Base-by-base conservation (phyloP, 331 rosid species). In the Quercus tomentella region DNA sequence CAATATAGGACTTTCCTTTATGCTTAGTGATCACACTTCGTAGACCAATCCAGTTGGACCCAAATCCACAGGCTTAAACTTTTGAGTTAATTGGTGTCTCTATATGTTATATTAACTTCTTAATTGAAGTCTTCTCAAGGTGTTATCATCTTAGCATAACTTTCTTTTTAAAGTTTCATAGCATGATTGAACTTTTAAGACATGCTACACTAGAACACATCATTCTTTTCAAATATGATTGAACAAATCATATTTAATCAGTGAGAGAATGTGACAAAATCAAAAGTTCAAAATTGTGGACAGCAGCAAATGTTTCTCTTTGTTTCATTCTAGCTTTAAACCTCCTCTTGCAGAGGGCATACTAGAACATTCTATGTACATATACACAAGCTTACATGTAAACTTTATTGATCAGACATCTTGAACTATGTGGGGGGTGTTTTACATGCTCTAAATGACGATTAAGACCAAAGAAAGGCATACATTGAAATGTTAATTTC, bases 401-500 rank as follows among this genome's bases (percentile, higher is more conserved):
- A 77, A 17, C 61, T 43, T 57, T 41, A 70, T 71, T 6, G 28
- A 16, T 63, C 43, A 16, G 70, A 30, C 43, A 30, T 30, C 70
- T 63, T 9, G 70, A 30, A 28, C 45, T 16, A n/a, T 28, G 31
- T 30, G 20, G 6, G 70, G 70, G 49, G 23, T 55, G 67, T 45
- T 56, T 52, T 21, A 4, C 26, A 51, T 41, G 58, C 21, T 18
- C n/a, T 18, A 4, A 17, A 26, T 51, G 51, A 49, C 31, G 73
- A 51, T 56, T 41, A 30, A 69, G 71, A 55, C 55, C 77, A 65
- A 63, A 77, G 25, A 61, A 65, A 77, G 35, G 77, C 52, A 72
- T 56, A 76, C 77, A 62, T 10, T 54, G 30, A 43, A n/a, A n/a
- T 14, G 30, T 77, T 81, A 90, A 33, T 89, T 89, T 84, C 92